phyloP scores from a whole-genome alignment of 306 rosid species.

The Ceratonia siliqua region DNA sequence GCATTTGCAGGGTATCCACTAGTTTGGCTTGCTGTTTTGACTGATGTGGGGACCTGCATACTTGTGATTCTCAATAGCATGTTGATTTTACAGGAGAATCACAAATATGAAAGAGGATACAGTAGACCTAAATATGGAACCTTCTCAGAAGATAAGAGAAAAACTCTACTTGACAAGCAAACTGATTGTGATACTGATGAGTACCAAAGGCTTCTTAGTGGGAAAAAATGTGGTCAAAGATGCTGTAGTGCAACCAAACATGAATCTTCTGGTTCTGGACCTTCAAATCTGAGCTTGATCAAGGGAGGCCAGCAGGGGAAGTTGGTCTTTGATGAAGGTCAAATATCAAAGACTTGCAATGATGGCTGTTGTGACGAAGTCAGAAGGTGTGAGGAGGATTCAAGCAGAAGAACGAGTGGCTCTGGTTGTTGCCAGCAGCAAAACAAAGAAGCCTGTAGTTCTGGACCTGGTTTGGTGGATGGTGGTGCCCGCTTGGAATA shows the following conservation, averaged over 20 bases:
- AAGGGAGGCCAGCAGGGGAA: conserved; percentile 20
- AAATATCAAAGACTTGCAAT: conserved; percentile 36
- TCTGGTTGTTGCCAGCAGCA: conserved; percentile 9
- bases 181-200: conserved; percentile 4
- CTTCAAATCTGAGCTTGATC: conserved; percentile 21
- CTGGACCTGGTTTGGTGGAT: too few relatives aligned
- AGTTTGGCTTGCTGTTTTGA: conserved; percentile 90
- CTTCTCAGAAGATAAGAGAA: conserved; percentile 22
- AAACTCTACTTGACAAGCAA: conserved; percentile 32
- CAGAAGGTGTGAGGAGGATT: conserved; percentile 1
- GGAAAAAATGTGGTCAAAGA: conserved; percentile 33
- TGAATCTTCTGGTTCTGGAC: conserved; percentile 8
- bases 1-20: conserved; percentile 87
- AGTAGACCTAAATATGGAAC: conserved; percentile 22
- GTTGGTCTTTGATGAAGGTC: conserved; percentile 27
- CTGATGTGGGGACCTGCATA: conserved; percentile 85
- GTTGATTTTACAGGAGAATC: conserved; percentile 53
- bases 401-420: conserved; percentile 17
- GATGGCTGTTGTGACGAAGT: conserved; percentile 9
- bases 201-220: conserved; percentile 4
- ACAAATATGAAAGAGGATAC: conserved; percentile 10
- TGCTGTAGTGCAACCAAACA: conserved; percentile 32
- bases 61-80: conserved; percentile 85
- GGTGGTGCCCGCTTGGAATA: conserved; percentile 19
- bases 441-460: too few relatives aligned